Evolutionary conservation across 192 early-diverging fungal genomes (phyloP).

Genomic region (Entrophospora sp.): DNA sequence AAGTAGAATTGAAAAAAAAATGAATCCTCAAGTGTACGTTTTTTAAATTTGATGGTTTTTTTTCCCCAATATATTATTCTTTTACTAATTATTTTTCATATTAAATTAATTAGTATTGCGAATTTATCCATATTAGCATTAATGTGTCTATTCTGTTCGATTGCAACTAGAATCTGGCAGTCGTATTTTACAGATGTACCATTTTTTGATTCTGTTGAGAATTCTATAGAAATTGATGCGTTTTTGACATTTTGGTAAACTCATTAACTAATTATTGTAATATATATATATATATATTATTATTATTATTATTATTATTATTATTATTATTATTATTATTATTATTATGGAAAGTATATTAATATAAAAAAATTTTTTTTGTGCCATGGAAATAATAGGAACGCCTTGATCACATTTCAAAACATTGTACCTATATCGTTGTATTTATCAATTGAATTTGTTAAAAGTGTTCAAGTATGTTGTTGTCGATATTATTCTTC

Average conservation of each 20-base stretch:
- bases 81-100: constrained; percentile 27
- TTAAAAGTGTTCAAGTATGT: constrained; percentile 52
- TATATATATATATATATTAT: too few species aligned
- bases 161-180: constrained; percentile 21
- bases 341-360: too few species aligned
- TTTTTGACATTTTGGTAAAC: constrained; percentile 16
- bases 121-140: constrained; percentile 59
- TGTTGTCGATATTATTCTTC: too few species aligned
- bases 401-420: constrained; percentile 46
- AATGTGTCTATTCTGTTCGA: constrained; percentile 53
- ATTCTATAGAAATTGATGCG: neutral
- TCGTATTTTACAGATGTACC: neutral
- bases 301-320: too few species aligned
- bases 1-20: constrained; percentile 55
- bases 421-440: constrained; percentile 63
- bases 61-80: neutral
- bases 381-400: constrained; percentile 47
- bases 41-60: neutral
- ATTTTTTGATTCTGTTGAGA: neutral
- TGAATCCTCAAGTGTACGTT: constrained; percentile 57
- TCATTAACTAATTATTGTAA: too few species aligned
- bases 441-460: constrained; percentile 53
- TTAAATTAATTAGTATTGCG: constrained; percentile 61
- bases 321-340: too few species aligned
- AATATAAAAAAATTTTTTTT: too few species aligned